Evolutionary conservation across 176 grass and related monocot species (phyloP).

Genomic region (Coix lacrymajobi): DNA sequence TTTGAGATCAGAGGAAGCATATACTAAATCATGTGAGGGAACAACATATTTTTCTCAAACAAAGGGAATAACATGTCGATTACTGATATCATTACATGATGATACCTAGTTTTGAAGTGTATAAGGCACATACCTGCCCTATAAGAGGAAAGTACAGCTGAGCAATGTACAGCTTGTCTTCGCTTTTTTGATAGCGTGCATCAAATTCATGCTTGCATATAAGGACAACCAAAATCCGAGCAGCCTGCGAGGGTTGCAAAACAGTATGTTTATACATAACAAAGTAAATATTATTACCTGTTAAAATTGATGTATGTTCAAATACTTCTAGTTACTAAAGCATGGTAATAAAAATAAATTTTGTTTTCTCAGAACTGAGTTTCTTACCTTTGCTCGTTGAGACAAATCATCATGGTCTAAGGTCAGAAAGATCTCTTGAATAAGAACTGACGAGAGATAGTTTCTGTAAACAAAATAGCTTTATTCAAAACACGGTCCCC

Average conservation of each 20-base stretch:
- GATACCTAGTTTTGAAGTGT: background rate
- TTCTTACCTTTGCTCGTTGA: slow-evolving; percentile 84
- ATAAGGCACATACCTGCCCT: slow-evolving; percentile 55
- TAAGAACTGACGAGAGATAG: slow-evolving; percentile 94
- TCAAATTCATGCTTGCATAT: slow-evolving; percentile 99
- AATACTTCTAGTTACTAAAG: background rate
- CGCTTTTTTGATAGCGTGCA: slow-evolving; percentile 83
- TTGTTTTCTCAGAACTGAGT: slow-evolving; percentile 23
- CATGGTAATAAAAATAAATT: background rate
- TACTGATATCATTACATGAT: slow-evolving; percentile 21
- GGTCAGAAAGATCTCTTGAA: slow-evolving; percentile 99
- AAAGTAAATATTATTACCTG: slow-evolving; percentile 6
- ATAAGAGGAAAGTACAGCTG: slow-evolving; percentile 97
- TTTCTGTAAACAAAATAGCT: slow-evolving; percentile 54
- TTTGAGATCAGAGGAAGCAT: background rate
- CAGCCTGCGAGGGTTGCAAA: slow-evolving; percentile 54
- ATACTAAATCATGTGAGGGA: slow-evolving; percentile 21
- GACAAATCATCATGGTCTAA: slow-evolving; percentile 98
- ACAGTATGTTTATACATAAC: slow-evolving; percentile 3
- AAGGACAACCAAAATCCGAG: slow-evolving; percentile 91
- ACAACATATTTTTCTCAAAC: background rate
- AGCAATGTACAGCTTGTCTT: slow-evolving; percentile 96
- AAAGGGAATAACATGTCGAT: background rate
- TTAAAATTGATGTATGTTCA: slow-evolving; percentile 13
- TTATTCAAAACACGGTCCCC: background rate